Percentiles rank a stretch among this genome's conserved stretches.
Evolutionary conservation across 2,329 filamentous ascomycete species (phyloP).

Genomic region (Aspergillus ruber): DNA sequence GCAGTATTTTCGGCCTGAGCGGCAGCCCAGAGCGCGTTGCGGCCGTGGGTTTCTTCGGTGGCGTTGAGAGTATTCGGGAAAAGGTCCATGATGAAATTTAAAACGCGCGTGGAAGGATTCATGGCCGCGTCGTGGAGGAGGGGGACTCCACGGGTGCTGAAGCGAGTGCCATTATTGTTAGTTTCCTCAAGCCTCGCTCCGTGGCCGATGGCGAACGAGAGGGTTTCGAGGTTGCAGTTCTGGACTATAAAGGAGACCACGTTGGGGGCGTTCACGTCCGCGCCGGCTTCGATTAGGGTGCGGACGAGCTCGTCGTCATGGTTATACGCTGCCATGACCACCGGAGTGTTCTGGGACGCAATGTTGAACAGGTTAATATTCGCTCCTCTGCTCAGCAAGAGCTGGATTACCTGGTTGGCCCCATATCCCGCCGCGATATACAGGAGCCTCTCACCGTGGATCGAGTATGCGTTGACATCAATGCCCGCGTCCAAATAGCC

Average conservation of each 20-base stretch:
- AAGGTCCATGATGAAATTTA: neutral
- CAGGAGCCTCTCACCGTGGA: constrained; percentile 4
- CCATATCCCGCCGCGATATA: constrained; percentile 3
- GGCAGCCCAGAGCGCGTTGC: constrained; percentile 4
- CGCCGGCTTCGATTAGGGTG: neutral
- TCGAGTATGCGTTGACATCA: constrained; percentile 6
- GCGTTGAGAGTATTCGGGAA: neutral
- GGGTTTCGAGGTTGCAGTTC: neutral
- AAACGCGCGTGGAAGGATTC: neutral
- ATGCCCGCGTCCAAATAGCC: constrained; percentile 1
- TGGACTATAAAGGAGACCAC: neutral
- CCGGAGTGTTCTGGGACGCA: neutral
- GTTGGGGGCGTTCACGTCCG: neutral
- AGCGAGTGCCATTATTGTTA: neutral
- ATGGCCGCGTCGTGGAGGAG: neutral
- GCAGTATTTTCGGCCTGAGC: neutral
- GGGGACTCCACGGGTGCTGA: no score
- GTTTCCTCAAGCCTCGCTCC: constrained; percentile 1
- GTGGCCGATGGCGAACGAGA: constrained; percentile 1
- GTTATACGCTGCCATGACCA: neutral
- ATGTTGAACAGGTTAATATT: neutral
- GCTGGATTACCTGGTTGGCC: neutral
- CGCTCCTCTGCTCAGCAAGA: constrained; percentile 6
- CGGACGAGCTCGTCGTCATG: neutral
- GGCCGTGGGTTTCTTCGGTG: neutral